These are phyloP conservation scores for Vaccinium corymbosum DNA, from an alignment of 148 eudicot species.

Conservation along the genomic window DNA sequence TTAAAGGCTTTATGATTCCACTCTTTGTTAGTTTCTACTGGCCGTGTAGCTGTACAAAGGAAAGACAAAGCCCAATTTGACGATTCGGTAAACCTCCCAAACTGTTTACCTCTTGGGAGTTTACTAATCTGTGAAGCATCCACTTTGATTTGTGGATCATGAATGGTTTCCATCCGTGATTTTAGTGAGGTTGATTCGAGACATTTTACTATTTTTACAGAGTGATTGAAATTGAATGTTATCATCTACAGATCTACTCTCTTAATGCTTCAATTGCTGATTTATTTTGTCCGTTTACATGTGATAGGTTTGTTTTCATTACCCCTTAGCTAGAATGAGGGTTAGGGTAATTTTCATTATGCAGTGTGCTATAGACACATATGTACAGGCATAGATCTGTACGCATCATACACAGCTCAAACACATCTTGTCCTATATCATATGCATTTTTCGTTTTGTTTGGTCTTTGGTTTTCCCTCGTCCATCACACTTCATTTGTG, in stretches of 20 bases:
- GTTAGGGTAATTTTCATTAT: not conserved
- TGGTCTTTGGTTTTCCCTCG: not conserved
- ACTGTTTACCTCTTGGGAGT: not conserved
- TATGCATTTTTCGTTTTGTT: not conserved
- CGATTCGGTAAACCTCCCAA: not conserved
- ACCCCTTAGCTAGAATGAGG: not conserved
- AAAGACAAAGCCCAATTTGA: not conserved
- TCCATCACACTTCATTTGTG: not conserved
- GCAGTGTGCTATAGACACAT: not conserved
- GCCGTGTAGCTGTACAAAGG: not conserved
- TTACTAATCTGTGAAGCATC: not conserved
- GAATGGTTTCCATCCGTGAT: not conserved
- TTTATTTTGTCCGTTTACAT: not conserved
- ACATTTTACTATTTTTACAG: not conserved
- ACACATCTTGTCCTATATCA: not conserved
- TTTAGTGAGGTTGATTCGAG: not conserved
- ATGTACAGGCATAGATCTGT: not conserved
- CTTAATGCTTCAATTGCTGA: not conserved
- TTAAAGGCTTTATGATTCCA: slow-evolving; percentile 3
- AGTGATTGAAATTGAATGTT: not conserved
- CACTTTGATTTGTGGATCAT: not conserved
- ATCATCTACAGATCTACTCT: not conserved
- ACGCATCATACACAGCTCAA: not conserved
- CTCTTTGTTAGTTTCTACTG: not conserved
- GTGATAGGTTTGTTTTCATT: not conserved